Conservation (phyloP, 495 filamentous ascomycete genomes). For the Cetradonia linearis region DNA sequence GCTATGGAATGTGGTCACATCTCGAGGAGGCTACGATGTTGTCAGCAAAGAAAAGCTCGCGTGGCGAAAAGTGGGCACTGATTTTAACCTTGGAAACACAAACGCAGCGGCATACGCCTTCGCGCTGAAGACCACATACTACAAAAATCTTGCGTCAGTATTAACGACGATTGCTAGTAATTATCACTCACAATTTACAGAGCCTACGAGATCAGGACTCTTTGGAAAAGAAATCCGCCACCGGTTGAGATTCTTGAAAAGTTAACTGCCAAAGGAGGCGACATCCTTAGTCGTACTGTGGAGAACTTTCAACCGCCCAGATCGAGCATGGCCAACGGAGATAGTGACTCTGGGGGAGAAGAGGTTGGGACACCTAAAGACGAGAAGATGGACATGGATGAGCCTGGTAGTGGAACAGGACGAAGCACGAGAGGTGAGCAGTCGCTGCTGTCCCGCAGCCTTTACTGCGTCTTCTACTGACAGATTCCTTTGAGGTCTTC, state of each 20-base stretch:
- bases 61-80: conserved; percentile 61
- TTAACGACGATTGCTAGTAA: neutral
- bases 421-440: conserved; percentile 48
- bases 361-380: conserved; percentile 46
- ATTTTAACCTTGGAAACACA: conserved; percentile 50
- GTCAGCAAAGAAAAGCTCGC: conserved; percentile 68
- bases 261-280: conserved; percentile 61
- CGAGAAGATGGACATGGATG: conserved; percentile 49
- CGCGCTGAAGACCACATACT: conserved; percentile 68
- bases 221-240: conserved; percentile 63
- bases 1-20: conserved; percentile 58
- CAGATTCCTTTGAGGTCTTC: conserved; percentile 38
- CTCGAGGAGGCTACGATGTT: conserved; percentile 69
- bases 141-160: conserved; percentile 61
- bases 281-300: conserved; percentile 61
- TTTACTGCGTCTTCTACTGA: neutral
- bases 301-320: conserved; percentile 52
- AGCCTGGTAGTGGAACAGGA: conserved; percentile 44
- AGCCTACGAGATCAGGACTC: conserved; percentile 67
- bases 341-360: conserved; percentile 49
- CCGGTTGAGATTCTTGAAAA: conserved; percentile 74
- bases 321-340: conserved; percentile 27
- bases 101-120: conserved; percentile 66
- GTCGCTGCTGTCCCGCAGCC: neutral
- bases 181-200: conserved; percentile 26